A percentile compares a stretch with the other conserved stretches of the same genome.
Conservation (phyloP, 768 basidiomycete species). For the Leucocoprinus leucothites region DNA sequence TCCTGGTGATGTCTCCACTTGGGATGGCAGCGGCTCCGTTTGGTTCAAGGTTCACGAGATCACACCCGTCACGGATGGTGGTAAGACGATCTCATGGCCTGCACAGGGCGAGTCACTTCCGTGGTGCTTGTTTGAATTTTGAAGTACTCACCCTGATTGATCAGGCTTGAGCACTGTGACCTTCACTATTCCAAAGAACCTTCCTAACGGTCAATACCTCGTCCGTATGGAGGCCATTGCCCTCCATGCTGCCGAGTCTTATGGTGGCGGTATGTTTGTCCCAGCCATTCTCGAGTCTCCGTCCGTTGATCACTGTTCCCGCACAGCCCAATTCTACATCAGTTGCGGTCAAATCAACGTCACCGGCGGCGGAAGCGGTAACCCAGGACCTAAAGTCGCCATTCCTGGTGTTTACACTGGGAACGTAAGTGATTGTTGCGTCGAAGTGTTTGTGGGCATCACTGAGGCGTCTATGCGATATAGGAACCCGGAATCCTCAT, state of each 20-base stretch:
- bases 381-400: constrained; percentile 21
- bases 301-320: neutral
- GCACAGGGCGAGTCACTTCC: constrained; percentile 22
- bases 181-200: constrained; percentile 30
- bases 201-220: constrained; percentile 35
- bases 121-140: no score
- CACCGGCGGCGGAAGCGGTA: constrained; percentile 26
- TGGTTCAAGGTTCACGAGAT: constrained; percentile 43
- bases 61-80: constrained; percentile 37
- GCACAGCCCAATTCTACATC: constrained; percentile 28
- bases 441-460: neutral
- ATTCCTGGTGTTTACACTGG: constrained; percentile 27
- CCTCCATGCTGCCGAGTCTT: constrained; percentile 31
- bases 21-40: constrained; percentile 38
- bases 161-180: constrained; percentile 17
- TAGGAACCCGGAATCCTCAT: constrained; percentile 18
- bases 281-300: neutral
- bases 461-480: neutral
- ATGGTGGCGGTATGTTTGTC: constrained; percentile 28
- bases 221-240: constrained; percentile 39
- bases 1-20: constrained; percentile 34
- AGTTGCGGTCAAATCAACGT: constrained; percentile 37
- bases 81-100: constrained; percentile 36
- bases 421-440: constrained; percentile 12
- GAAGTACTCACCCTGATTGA: neutral